Evolutionary conservation across 441 rosid genomes (phyloP), one percentile per base, ranked within the genome.

Genomic region (Melastoma candidum): DNA sequence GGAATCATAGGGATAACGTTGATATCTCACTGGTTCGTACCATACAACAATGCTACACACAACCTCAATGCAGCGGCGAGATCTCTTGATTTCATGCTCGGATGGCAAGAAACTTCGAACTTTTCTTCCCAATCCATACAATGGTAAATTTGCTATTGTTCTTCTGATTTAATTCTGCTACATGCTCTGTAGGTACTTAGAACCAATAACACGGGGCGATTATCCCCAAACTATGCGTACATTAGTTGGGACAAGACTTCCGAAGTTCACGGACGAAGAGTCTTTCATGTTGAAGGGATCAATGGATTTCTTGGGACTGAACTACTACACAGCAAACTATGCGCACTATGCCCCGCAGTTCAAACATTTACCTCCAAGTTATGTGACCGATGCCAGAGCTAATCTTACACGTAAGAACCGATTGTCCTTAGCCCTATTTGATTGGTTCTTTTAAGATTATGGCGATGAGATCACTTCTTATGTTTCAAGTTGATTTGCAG

Each of bases 221-320:
- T 60, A 50, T 27, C 64, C 64, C 0, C 17, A 7, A 1, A 60
- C 49, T 51, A 60, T 60, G 64, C 64, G 56, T 22, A 11, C 56
- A 14, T 26, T 44, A 0, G 64, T 51, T 7, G 57, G 50, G 11
- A 51, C 7, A 44, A 44, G 64, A 32, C 64, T 60, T 24, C 64
- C 57, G 2, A 45, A 29, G n/a, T 60, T 60, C 50, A 49, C 51
- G 11, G 14, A 45, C 11, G 57, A 60, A 44, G 29, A 60, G 46
- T 60, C 57, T 25, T n/a, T 7, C 12, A 7, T 52, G 39, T 32
- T 61, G 32, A 61, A 53, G 44, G 58, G 58, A 25, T 53, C 58
- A 5, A 1, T 53, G 7, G 64, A 60, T 26, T 60, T 51, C 9
- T 17, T 60, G n/a, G 64, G 64, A 14, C 2, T 53, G 4, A 53